Evolutionary conservation across 371 early-diverging fungal genomes (phyloP).

Genomic region (Circinella minor): DNA sequence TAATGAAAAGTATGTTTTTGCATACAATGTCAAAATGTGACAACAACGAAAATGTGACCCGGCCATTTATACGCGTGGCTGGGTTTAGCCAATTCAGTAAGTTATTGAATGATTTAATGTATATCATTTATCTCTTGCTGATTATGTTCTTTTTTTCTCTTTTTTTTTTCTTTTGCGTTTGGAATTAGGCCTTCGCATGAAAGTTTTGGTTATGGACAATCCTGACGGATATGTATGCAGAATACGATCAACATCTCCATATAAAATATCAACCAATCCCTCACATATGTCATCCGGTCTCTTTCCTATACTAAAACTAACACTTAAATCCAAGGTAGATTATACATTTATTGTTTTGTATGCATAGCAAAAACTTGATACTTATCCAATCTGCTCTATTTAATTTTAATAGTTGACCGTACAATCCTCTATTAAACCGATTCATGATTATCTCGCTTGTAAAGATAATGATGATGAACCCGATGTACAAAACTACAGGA

Average conservation of each 20-base stretch:
- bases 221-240: background rate
- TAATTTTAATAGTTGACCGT: background rate
- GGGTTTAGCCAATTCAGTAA: no score
- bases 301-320: background rate
- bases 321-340: background rate
- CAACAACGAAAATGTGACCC: no score
- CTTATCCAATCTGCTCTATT: background rate
- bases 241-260: background rate
- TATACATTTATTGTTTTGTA: background rate
- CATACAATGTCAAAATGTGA: no score
- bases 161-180: background rate
- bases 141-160: background rate
- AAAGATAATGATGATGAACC: background rate
- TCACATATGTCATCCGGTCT: background rate
- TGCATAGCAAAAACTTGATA: background rate
- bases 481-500: background rate
- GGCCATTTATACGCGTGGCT: no score
- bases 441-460: background rate
- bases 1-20: no score
- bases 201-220: background rate
- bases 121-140: background rate
- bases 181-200: no score
- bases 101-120: no score
- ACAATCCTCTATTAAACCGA: background rate
- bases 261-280: background rate